These are phyloP conservation scores for Colletotrichum sp. DNA, from an alignment of 2,329 filamentous ascomycete species.

Conservation along the genomic window DNA sequence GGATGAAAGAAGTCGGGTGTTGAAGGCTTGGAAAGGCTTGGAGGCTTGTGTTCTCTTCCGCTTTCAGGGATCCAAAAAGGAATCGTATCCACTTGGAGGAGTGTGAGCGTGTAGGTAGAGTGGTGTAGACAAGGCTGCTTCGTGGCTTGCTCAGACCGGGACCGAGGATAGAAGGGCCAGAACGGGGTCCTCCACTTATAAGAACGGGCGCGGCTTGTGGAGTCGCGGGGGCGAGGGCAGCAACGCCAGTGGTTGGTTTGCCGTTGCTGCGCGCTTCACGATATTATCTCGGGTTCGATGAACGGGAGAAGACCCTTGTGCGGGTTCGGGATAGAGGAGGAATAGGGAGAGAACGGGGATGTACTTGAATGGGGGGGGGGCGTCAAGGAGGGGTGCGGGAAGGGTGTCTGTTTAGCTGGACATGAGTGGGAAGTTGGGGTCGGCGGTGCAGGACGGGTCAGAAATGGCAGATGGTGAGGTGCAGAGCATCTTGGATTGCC, in stretches of 20 bases:
- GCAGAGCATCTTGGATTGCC: slow-evolving; percentile 3
- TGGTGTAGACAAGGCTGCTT: slow-evolving; percentile 10
- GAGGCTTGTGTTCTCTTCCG: slow-evolving; percentile 20
- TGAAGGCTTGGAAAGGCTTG: slow-evolving; percentile 19
- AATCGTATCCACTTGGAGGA: slow-evolving; percentile 16
- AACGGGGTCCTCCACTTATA: slow-evolving; percentile 19
- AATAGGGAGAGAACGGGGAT: slow-evolving; percentile 1
- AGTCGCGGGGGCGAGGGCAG: slow-evolving; percentile 15
- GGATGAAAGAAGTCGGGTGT: slow-evolving; percentile 9
- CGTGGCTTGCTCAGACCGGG: slow-evolving; percentile 11
- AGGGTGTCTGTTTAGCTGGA: neutral
- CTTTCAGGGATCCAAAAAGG: slow-evolving; percentile 18
- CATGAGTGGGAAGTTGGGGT: neutral
- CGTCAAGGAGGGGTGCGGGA: neutral
- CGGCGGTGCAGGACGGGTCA: neutral
- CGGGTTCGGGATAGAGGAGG: slow-evolving; percentile 15
- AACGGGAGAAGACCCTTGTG: slow-evolving; percentile 7
- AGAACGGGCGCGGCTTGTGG: slow-evolving; percentile 18
- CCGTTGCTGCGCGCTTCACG: slow-evolving; percentile 14
- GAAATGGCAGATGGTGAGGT: neutral
- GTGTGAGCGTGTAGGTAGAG: neutral
- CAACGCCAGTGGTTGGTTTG: neutral
- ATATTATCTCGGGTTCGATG: slow-evolving; percentile 19
- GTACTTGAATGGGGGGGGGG: neutral
- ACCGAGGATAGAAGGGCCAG: slow-evolving; percentile 20